Conservation (phyloP, 805 yeast species). For the Candida palmyrensis region DNA sequence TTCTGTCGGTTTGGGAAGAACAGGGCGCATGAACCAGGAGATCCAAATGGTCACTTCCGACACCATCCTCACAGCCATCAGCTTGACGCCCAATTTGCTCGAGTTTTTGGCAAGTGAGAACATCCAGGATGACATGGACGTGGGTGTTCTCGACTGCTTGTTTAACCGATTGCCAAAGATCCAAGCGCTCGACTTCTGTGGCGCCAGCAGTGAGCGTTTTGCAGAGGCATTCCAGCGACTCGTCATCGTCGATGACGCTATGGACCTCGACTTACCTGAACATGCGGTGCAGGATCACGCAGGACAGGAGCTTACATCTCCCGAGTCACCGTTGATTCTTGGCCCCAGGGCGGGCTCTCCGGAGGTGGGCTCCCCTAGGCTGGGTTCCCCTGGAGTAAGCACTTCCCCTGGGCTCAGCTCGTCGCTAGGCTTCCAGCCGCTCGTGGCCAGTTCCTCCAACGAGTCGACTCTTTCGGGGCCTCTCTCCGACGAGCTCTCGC, state of each 20-base stretch:
- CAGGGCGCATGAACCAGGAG: constrained; percentile 84
- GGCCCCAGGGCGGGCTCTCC: constrained; percentile 2
- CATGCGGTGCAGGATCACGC: constrained; percentile 3
- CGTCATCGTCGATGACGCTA: constrained; percentile 15
- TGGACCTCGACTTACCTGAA: constrained; percentile 11
- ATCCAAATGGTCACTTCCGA: constrained; percentile 82
- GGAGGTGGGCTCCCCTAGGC: constrained; percentile 1
- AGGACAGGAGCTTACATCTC: constrained; percentile 5
- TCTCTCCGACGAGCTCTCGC: constrained; percentile 1
- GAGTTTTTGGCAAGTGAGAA: constrained; percentile 85
- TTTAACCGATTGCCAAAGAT: constrained; percentile 52
- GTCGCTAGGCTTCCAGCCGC: too few species aligned
- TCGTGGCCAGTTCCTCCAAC: neutral
- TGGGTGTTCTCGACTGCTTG: constrained; percentile 47
- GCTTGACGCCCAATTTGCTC: constrained; percentile 57
- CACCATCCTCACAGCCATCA: constrained; percentile 62
- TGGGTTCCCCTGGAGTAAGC: too few species aligned
- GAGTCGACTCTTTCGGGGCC: neutral
- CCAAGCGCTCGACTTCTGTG: constrained; percentile 81
- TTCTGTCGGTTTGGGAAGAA: constrained; percentile 82
- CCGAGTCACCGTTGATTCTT: too few species aligned
- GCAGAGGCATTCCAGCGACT: constrained; percentile 51
- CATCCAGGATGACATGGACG: constrained; percentile 76
- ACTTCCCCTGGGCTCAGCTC: too few species aligned
- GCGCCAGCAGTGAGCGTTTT: constrained; percentile 66